Evolutionary conservation across 2,329 filamentous ascomycete genomes (phyloP).

Genomic region (Leptographium galeiforme): DNA sequence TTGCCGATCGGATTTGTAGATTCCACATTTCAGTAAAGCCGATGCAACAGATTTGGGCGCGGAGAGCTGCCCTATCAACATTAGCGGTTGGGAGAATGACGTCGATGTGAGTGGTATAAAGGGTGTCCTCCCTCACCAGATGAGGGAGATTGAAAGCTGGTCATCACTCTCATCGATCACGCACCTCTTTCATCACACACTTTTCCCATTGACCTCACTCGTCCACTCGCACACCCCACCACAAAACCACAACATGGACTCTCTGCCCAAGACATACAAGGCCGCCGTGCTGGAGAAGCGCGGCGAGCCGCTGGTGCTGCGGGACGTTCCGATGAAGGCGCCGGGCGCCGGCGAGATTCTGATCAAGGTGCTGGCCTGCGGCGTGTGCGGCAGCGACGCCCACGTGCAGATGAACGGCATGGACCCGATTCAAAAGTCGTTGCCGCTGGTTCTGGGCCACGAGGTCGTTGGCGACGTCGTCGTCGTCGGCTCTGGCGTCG

Average conservation of each 20-base stretch:
- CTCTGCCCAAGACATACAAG: constrained; percentile 52
- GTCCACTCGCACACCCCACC: too few species aligned
- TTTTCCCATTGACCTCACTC: not conserved
- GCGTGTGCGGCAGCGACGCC: constrained; percentile 55
- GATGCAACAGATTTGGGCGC: too few species aligned
- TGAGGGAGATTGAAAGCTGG: too few species aligned
- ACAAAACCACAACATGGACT: not conserved
- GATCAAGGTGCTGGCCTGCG: constrained; percentile 58
- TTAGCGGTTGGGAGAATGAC: not conserved
- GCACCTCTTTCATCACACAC: too few species aligned
- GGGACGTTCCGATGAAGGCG: constrained; percentile 42
- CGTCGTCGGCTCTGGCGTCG: constrained; percentile 42
- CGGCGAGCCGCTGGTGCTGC: constrained; percentile 39
- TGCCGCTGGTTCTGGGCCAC: constrained; percentile 55
- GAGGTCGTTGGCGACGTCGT: constrained; percentile 58
- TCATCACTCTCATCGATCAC: too few species aligned
- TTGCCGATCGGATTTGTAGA: not conserved
- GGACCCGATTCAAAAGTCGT: constrained; percentile 34
- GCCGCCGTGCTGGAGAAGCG: constrained; percentile 45
- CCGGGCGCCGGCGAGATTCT: constrained; percentile 48
- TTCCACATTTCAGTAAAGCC: not conserved
- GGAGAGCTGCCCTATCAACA: too few species aligned
- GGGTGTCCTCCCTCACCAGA: not conserved
- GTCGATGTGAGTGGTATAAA: not conserved
- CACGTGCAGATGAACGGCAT: constrained; percentile 33